These are phyloP conservation scores for Sporothrix mexicana DNA, from an alignment of 2,329 filamentous ascomycete species.

Conservation along the genomic window DNA sequence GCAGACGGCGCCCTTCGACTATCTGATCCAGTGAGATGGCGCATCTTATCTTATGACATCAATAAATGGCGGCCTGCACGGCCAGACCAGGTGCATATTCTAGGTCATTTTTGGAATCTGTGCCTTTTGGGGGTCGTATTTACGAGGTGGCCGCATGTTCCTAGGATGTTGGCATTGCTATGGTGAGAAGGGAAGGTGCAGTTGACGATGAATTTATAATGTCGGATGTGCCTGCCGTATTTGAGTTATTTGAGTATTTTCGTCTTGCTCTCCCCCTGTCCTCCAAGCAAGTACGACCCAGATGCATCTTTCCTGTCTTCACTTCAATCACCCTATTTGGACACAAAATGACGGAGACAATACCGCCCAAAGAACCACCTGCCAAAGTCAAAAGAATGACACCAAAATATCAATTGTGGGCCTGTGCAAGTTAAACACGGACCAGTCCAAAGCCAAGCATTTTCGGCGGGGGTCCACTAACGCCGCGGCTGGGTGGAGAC, in stretches of 20 bases:
- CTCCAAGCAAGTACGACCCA: background rate
- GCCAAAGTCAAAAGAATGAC: background rate
- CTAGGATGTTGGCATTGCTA: background rate
- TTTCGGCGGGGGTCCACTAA: background rate
- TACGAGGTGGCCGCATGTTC: background rate
- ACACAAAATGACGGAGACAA: background rate
- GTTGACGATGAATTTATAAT: background rate
- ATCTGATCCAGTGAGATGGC: conserved; percentile 14
- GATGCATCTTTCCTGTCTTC: no score
- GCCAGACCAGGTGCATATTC: background rate
- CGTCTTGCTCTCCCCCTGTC: background rate
- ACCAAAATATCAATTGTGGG: conserved; percentile 17
- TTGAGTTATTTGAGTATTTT: background rate
- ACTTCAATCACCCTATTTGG: background rate
- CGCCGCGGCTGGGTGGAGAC: conserved; percentile 6
- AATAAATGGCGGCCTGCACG: background rate
- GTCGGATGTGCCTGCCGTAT: background rate
- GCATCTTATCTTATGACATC: conserved; percentile 24
- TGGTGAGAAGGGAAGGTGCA: conserved; percentile 14
- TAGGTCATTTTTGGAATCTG: background rate
- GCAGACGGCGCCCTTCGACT: background rate
- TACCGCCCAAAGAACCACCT: background rate
- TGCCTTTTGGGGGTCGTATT: background rate
- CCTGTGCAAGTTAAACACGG: background rate
- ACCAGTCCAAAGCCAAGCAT: conserved; percentile 19